phyloP scores from a whole-genome alignment of 257 asterid genomes.

The Solanum neorickii region DNA sequence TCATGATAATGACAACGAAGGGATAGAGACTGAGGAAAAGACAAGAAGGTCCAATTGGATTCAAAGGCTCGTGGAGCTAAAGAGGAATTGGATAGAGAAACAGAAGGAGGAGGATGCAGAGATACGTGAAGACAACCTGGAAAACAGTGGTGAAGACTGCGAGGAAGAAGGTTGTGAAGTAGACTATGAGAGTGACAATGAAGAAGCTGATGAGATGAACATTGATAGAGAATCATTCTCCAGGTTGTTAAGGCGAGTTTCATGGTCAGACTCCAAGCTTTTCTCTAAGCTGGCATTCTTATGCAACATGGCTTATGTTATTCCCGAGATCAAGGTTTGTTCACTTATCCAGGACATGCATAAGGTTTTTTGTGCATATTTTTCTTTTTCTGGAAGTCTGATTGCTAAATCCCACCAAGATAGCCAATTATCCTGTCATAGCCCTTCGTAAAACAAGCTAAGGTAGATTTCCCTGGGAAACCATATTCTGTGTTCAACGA shows the following conservation, averaged over 20 bases:
- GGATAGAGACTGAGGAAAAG: slow-evolving; percentile 8
- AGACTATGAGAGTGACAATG: slow-evolving; percentile 48
- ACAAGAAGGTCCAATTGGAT: slow-evolving; percentile 56
- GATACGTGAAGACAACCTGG: slow-evolving; percentile 8
- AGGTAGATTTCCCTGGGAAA: background rate
- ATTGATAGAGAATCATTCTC: slow-evolving; percentile 42
- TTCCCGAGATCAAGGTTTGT: slow-evolving; percentile 68
- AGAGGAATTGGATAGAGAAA: slow-evolving; percentile 43
- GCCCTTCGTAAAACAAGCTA: background rate
- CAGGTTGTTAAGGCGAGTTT: slow-evolving; percentile 30
- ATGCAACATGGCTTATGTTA: slow-evolving; percentile 81
- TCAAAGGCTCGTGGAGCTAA: slow-evolving; percentile 47
- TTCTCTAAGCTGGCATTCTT: slow-evolving; percentile 69
- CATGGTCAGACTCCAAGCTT: slow-evolving; percentile 64
- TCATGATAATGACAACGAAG: background rate
- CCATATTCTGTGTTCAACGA: background rate
- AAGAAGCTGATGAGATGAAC: slow-evolving; percentile 12
- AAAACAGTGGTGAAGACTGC: slow-evolving; percentile 16
- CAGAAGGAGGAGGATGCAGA: slow-evolving; percentile 13
- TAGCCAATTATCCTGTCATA: background rate
- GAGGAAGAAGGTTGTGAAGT: slow-evolving; percentile 35
- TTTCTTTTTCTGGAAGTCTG: background rate
- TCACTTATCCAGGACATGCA: background rate
- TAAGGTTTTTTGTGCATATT: background rate
- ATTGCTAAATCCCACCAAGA: background rate